Conservation (phyloP, 768 basidiomycete genomes). For the Tylopilus sp. region DNA sequence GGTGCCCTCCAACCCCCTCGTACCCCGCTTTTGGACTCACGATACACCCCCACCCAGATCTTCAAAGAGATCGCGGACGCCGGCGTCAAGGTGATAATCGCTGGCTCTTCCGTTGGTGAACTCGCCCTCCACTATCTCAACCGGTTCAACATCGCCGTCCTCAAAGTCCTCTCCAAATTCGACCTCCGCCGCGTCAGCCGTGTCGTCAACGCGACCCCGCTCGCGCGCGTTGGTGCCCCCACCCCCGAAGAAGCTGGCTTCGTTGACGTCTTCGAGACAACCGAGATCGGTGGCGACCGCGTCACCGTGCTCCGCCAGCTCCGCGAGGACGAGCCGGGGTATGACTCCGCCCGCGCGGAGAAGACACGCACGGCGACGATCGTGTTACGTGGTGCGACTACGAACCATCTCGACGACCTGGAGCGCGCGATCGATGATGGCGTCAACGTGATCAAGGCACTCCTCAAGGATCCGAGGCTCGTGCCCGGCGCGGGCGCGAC, state of each 20-base stretch:
- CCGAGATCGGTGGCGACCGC: constrained; percentile 95
- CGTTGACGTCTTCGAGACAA: constrained; percentile 92
- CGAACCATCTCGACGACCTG: constrained; percentile 91
- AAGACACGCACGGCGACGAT: constrained; percentile 90
- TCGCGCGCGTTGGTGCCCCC: constrained; percentile 93
- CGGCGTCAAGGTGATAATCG: constrained; percentile 91
- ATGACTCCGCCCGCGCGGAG: constrained; percentile 54
- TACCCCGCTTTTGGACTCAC: too few species aligned
- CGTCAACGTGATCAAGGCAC: constrained; percentile 89
- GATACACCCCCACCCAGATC: constrained; percentile 55
- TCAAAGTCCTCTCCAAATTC: constrained; percentile 98
- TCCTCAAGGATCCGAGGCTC: constrained; percentile 85
- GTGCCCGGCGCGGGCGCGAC: constrained; percentile 94
- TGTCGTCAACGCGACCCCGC: constrained; percentile 93
- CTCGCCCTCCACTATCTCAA: constrained; percentile 97
- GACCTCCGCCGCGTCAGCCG: constrained; percentile 92
- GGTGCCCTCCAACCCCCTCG: constrained; percentile 32
- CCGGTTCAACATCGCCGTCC: constrained; percentile 87
- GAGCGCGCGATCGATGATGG: constrained; percentile 97
- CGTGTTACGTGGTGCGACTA: constrained; percentile 91
- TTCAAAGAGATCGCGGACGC: constrained; percentile 97
- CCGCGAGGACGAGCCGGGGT: constrained; percentile 58
- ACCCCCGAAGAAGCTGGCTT: constrained; percentile 94
- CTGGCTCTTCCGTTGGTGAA: constrained; percentile 90
- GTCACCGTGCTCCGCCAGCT: constrained; percentile 95